Conservation (phyloP, 305 asterid genomes). For the Fraxinus velutina region DNA sequence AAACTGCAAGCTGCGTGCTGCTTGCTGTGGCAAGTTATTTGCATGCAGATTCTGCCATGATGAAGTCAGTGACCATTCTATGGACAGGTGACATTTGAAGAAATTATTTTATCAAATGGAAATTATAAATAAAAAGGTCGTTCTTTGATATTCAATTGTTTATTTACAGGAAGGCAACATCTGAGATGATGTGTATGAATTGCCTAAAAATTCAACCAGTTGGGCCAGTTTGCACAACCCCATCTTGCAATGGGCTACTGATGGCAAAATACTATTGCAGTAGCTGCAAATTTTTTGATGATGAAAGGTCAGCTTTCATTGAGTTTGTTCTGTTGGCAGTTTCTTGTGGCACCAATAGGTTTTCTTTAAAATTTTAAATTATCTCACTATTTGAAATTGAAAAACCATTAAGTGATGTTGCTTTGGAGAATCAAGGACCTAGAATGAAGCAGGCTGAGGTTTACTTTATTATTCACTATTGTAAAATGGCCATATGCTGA, state of each 20-base stretch:
- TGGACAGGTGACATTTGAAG: constrained; percentile 65
- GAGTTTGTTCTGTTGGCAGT: constrained; percentile 11
- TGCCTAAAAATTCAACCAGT: constrained; percentile 82
- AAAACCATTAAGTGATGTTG: neutral
- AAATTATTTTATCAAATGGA: constrained; percentile 15
- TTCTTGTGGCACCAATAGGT: neutral
- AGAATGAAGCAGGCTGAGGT: neutral
- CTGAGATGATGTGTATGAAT: constrained; percentile 97
- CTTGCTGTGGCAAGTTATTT: constrained; percentile 84
- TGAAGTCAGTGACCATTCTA: constrained; percentile 93
- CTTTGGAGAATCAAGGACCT: neutral
- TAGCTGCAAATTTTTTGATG: constrained; percentile 95
- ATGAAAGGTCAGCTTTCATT: constrained; percentile 62
- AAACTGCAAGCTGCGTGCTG: constrained; percentile 95
- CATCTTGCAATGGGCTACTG: constrained; percentile 66
- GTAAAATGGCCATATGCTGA: neutral
- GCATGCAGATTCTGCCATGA: constrained; percentile 97
- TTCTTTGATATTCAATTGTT: constrained; percentile 6
- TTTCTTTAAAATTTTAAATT: neutral
- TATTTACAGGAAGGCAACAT: constrained; percentile 76
- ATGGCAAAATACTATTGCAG: constrained; percentile 98
- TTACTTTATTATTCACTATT: neutral
- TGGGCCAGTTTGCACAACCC: constrained; percentile 72
- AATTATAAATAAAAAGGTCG: neutral
- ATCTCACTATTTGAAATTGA: neutral